These are phyloP conservation scores for Sphagnum magellanicum DNA, from an alignment of 228 moss, liverwort and hornwort genomes.

Conservation along the genomic window DNA sequence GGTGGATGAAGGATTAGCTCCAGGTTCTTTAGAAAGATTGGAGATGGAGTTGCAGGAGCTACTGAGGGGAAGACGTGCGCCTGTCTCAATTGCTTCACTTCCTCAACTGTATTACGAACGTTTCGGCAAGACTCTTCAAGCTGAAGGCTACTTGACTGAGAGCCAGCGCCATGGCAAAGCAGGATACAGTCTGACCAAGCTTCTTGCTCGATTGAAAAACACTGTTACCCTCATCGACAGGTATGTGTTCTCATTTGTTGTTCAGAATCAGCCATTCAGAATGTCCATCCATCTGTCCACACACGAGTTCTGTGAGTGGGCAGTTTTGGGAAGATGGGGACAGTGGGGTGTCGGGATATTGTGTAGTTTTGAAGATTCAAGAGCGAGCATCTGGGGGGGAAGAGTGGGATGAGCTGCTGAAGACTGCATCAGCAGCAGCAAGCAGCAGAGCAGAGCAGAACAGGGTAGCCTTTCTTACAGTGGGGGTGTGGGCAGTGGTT, in stretches of 20 bases:
- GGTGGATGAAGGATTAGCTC: conserved; percentile 80
- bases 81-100: conserved; percentile 91
- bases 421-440: conserved; percentile 24
- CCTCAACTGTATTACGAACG: conserved; percentile 95
- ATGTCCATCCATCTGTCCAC: too few relatives aligned
- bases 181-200: conserved; percentile 88
- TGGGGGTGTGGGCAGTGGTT: conserved; percentile 89
- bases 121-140: conserved; percentile 92
- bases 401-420: conserved; percentile 2
- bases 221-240: conserved; percentile 96
- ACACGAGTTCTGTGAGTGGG: too few relatives aligned
- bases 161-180: conserved; percentile 98
- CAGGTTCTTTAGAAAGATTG: conserved; percentile 86
- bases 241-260: conserved; percentile 34
- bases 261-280: too few relatives aligned
- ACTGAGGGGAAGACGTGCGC: conserved; percentile 79
- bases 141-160: conserved; percentile 92
- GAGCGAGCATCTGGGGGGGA: too few relatives aligned
- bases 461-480: conserved; percentile 94
- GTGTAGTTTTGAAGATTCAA: too few relatives aligned
- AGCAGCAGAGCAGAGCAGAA: conserved; percentile 56
- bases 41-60: conserved; percentile 98
- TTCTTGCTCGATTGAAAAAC: conserved; percentile 89
- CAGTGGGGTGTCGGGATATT: too few relatives aligned
- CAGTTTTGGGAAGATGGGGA: too few relatives aligned